A percentile compares a stretch with the other conserved stretches of the same genome.
phyloP scores from a whole-genome alignment of 768 basidiomycete species.

The Tylopilus felleus region DNA sequence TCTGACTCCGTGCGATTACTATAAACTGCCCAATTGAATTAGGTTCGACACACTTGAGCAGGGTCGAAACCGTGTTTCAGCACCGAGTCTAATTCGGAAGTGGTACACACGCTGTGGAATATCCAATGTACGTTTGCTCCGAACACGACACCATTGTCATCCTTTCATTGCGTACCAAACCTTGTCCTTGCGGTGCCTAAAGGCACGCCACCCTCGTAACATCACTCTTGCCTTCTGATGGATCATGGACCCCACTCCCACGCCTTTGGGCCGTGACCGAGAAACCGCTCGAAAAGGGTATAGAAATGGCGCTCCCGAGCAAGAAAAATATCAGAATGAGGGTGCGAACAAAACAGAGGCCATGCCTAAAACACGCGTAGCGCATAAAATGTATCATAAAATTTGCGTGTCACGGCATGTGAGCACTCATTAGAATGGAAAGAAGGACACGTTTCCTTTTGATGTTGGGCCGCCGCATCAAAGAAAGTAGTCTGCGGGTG shows the following conservation, averaged over 20 bases:
- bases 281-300: conserved; percentile 3
- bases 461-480: conserved; percentile 29
- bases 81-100: background rate
- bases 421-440: conserved; percentile 15
- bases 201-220: conserved; percentile 21
- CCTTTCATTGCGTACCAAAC: conserved; percentile 14
- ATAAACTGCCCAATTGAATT: conserved; percentile 9
- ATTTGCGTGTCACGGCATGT: conserved; percentile 18
- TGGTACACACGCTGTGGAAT: conserved; percentile 1
- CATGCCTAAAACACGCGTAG: conserved; percentile 30
- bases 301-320: conserved; percentile 22
- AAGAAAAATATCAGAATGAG: conserved; percentile 14
- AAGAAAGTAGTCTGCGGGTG: conserved; percentile 85
- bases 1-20: conserved; percentile 8
- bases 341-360: conserved; percentile 17
- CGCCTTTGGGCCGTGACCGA: conserved; percentile 15
- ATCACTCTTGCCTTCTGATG: conserved; percentile 16
- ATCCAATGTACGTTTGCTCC: background rate
- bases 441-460: conserved; percentile 9
- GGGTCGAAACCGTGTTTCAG: conserved; percentile 12
- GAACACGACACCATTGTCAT: conserved; percentile 6
- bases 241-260: conserved; percentile 19
- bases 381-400: conserved; percentile 11
- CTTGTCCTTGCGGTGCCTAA: conserved; percentile 32
- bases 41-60: conserved; percentile 6